phyloP scores from a whole-genome alignment of 1,139 yeast species.

The Geotrichum europaeum region DNA sequence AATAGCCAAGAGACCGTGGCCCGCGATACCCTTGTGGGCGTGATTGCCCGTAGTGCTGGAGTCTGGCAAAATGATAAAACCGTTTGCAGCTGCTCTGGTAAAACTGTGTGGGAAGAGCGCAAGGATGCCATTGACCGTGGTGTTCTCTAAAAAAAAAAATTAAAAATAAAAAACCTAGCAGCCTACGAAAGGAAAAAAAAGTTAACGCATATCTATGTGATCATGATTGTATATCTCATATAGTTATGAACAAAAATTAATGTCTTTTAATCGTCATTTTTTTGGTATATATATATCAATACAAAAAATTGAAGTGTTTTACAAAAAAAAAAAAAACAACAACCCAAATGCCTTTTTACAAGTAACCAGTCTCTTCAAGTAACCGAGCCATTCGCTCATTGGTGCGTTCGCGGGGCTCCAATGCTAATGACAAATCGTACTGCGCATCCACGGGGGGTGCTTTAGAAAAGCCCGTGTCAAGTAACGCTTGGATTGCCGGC shows the following conservation, averaged over 20 bases:
- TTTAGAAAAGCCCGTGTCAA: constrained; percentile 52
- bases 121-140: constrained; percentile 62
- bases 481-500: constrained; percentile 57
- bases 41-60: constrained; percentile 94
- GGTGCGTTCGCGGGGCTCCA: constrained; percentile 61
- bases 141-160: constrained; percentile 24
- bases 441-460: constrained; percentile 78
- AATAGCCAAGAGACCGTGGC: neutral
- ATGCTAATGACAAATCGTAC: constrained; percentile 63
- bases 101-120: constrained; percentile 94
- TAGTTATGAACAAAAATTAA: too few species aligned
- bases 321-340: neutral
- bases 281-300: too few species aligned
- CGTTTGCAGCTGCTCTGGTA: constrained; percentile 92
- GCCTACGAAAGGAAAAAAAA: too few species aligned
- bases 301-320: neutral
- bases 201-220: too few species aligned
- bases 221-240: too few species aligned
- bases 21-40: constrained; percentile 49
- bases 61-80: constrained; percentile 93
- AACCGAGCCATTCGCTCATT: constrained; percentile 27
- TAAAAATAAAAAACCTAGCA: too few species aligned
- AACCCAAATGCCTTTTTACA: constrained; percentile 20
- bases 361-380: constrained; percentile 30
- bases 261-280: too few species aligned